Evolutionary conservation across 345 rosid species (phyloP).

Genomic region (Lepidium sativum): DNA sequence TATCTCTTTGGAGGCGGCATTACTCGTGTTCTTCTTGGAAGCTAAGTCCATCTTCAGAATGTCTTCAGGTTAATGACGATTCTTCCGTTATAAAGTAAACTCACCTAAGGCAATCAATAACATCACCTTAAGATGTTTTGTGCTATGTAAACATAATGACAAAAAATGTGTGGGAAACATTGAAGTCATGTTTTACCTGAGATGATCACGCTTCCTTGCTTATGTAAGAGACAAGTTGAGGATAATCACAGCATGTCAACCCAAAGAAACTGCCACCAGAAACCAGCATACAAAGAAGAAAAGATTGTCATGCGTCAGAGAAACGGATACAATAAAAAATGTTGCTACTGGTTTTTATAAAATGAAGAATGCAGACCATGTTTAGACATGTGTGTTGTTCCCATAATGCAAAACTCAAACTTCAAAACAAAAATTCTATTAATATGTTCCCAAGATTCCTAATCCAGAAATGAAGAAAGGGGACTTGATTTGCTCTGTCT

Average conservation of each 20-base stretch:
- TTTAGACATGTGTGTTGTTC: slow-evolving; percentile 1
- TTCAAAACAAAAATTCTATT: not conserved
- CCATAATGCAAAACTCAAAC: not conserved
- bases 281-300: not conserved
- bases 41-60: slow-evolving; percentile 23
- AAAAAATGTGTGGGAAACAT: not conserved
- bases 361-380: slow-evolving; percentile 16
- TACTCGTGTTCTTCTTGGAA: slow-evolving; percentile 18
- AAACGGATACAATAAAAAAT: not conserved
- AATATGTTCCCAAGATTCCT: not conserved
- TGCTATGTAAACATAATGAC: not conserved
- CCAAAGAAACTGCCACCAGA: slow-evolving; percentile 8
- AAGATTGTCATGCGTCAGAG: not conserved
- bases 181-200: not conserved
- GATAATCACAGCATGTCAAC: slow-evolving; percentile 17
- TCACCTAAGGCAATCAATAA: slow-evolving; percentile 15
- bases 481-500: slow-evolving; percentile 6
- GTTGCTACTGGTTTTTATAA: not conserved
- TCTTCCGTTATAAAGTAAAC: not conserved
- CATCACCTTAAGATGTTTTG: not conserved
- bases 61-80: not conserved
- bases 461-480: not conserved
- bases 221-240: not conserved
- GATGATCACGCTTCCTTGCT: slow-evolving; percentile 23
- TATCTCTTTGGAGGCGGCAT: slow-evolving; percentile 18